These are phyloP conservation scores for Punica granatum DNA, from an alignment of 345 rosid species.

Conservation along the genomic window DNA sequence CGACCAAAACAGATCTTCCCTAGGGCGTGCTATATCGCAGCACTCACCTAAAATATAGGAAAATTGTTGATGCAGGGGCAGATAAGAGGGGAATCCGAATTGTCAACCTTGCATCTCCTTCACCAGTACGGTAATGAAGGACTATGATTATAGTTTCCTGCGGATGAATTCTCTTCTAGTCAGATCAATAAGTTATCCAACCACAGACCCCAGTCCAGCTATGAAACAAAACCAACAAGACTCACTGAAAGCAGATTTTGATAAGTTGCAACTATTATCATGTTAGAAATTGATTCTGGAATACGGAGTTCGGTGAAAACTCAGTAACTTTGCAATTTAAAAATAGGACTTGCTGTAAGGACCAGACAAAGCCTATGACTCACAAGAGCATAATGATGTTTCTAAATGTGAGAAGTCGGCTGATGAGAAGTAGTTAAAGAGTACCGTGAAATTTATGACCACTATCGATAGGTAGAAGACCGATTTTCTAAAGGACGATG, in stretches of 20 bases:
- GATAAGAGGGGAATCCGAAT: not conserved
- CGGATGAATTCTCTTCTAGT: not conserved
- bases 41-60: not conserved
- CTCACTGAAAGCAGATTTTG: not conserved
- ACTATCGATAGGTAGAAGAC: no score
- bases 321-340: no score
- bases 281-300: no score
- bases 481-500: no score
- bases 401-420: no score
- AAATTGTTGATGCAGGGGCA: not conserved
- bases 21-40: not conserved
- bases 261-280: not conserved
- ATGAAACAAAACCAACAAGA: not conserved
- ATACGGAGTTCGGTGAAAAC: no score
- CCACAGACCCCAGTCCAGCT: not conserved
- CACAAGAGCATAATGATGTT: no score
- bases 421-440: no score
- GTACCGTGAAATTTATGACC: no score
- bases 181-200: not conserved
- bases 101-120: not conserved
- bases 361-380: no score
- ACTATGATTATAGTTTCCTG: not conserved
- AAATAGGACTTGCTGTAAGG: no score
- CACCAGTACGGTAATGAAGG: not conserved
- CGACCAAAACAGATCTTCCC: not conserved